Percentiles rank a stretch among this genome's conserved stretches.
These are phyloP conservation scores for Tricladium varicosporioides DNA, from an alignment of 2,329 filamentous ascomycete species.

Conservation along the genomic window DNA sequence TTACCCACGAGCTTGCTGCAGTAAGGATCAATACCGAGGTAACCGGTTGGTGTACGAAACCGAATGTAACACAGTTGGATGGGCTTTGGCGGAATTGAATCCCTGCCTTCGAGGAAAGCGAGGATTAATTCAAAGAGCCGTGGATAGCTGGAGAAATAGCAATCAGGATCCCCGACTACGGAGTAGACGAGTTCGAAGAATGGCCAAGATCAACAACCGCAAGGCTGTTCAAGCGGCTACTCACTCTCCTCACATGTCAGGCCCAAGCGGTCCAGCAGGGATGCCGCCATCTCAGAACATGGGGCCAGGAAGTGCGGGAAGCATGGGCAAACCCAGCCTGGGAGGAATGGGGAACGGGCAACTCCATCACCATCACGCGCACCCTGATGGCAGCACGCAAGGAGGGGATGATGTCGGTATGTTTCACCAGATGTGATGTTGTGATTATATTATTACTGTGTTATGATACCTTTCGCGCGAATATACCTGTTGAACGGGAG, in stretches of 20 bases:
- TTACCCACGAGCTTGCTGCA: slow-evolving; percentile 90
- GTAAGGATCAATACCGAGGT: slow-evolving; percentile 93
- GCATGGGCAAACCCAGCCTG: slow-evolving; percentile 66
- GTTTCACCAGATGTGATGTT: slow-evolving; percentile 75
- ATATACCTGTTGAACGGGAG: slow-evolving; percentile 30
- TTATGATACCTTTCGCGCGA: slow-evolving; percentile 34
- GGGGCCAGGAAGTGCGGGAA: slow-evolving; percentile 48
- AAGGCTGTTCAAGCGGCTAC: slow-evolving; percentile 64
- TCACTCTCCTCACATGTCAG: slow-evolving; percentile 61
- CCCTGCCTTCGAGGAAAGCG: slow-evolving; percentile 87
- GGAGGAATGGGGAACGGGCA: slow-evolving; percentile 62
- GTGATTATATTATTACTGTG: slow-evolving; percentile 43
- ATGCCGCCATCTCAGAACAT: slow-evolving; percentile 64
- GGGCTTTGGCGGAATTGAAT: slow-evolving; percentile 93
- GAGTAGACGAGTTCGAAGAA: slow-evolving; percentile 86
- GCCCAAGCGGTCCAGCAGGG: slow-evolving; percentile 62
- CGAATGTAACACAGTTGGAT: slow-evolving; percentile 99
- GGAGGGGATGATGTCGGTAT: slow-evolving; percentile 89
- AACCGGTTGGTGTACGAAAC: slow-evolving; percentile 96
- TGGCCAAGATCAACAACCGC: slow-evolving; percentile 93
- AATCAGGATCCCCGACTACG: slow-evolving; percentile 91
- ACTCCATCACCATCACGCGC: slow-evolving; percentile 71
- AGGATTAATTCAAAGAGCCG: slow-evolving; percentile 91
- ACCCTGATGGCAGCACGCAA: slow-evolving; percentile 64
- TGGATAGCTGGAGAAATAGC: slow-evolving; percentile 99